Evolutionary conservation across 768 basidiomycete genomes (phyloP), one percentile per base, ranked within the genome.

Genomic region (Cyclocybe aegerita): DNA sequence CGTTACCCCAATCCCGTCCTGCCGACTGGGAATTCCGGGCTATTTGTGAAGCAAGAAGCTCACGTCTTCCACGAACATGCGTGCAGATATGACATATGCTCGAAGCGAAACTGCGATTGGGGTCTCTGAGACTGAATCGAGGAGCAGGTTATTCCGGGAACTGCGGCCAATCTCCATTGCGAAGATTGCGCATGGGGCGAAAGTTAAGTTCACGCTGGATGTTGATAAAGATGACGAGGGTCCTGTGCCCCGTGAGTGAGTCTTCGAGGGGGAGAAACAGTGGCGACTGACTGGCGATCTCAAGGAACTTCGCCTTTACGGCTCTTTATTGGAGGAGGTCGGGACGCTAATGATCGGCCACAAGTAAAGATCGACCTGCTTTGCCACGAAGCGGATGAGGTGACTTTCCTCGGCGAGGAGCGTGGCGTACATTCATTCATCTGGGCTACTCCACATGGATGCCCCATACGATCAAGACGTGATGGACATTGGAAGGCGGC

Each of bases 401-500:
- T 64, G 7, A 32, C 16, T 31, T 64, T 59, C 38, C 11, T 54
- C 9, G 43, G 46, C 9, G 60, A 65, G 30, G 37, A 38, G 10
- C 15, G 48, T 7, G 63, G 55, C 1, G 44, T 57, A 11, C 59
- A 60, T 57, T 58, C 56, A 8, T 63, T 68, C 40, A 34, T 42
- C 14, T 66, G 65, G 69, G 46, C 46, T 7, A 66, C 65, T 32
- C 63, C 53, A 39, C 54, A 67, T 49, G 69, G 58, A 11, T 70
- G 69, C 31, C 67, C 67, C 9, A 48, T 34, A n/a, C 30, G 14
- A 37, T 30, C 48, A 14, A 34, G 43, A 41, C 11, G 48, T 30
- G 49, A 45, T 12, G 9, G 37, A n/a, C 37, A 39, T 23, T 37
- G 39, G 15, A 14, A 23, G 9, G 23, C 44, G 4, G 30, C 39